Conservation (phyloP, 345 rosid species). For the Ceriops decandra region DNA sequence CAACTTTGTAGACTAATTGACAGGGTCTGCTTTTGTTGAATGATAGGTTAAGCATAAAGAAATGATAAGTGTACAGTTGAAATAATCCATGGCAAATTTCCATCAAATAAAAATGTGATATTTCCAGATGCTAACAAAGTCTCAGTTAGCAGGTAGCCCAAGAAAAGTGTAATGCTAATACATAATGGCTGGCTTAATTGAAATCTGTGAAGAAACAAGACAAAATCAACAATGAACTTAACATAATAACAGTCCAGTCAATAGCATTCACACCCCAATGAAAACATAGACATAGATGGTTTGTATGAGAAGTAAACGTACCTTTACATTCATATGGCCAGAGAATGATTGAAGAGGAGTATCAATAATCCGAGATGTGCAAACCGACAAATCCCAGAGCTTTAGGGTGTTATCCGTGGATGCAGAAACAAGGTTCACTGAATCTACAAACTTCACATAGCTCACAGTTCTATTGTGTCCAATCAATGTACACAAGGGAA, state of each 20-base stretch:
- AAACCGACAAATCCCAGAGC: conserved; percentile 89
- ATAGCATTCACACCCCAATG: background rate
- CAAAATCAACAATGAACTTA: background rate
- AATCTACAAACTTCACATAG: conserved; percentile 79
- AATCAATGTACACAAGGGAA: conserved; percentile 74
- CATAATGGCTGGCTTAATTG: no score
- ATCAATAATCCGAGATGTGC: conserved; percentile 66
- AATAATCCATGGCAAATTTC: no score
- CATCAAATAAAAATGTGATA: no score
- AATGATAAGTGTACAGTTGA: no score
- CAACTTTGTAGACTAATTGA: no score
- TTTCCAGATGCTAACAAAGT: no score
- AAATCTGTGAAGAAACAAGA: background rate
- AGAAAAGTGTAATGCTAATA: no score
- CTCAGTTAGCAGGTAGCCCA: no score
- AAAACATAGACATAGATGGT: background rate
- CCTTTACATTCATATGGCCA: conserved; percentile 90
- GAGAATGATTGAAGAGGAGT: conserved; percentile 76
- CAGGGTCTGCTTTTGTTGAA: no score
- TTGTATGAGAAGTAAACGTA: conserved; percentile 22
- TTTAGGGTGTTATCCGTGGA: conserved; percentile 93
- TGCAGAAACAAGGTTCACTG: conserved; percentile 71
- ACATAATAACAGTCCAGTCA: background rate
- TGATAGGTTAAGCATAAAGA: no score
- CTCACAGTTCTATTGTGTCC: conserved; percentile 94